Evolutionary conservation across 768 basidiomycete species (phyloP).

Genomic region (Kwoniella europaea): DNA sequence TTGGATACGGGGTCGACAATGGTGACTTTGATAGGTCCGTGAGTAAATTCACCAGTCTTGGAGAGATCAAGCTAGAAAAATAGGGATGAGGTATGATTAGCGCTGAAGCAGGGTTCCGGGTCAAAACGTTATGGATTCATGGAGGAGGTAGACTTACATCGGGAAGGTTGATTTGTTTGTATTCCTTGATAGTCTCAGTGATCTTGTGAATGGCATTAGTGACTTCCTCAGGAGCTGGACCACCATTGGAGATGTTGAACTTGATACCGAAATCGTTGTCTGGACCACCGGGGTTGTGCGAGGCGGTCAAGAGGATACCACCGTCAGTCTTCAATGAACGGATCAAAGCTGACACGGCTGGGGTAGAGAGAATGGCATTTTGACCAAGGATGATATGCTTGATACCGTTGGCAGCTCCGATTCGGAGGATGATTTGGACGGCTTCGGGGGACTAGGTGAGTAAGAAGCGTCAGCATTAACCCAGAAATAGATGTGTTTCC

Average conservation of each 20-base stretch:
- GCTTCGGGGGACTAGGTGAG: constrained; percentile 52
- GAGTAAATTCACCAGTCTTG: constrained; percentile 75
- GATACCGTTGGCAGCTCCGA: constrained; percentile 93
- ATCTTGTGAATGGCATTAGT: constrained; percentile 94
- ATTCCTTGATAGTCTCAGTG: constrained; percentile 81
- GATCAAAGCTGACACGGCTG: constrained; percentile 94
- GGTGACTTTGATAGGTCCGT: constrained; percentile 81
- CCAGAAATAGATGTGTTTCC: background rate
- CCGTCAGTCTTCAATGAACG: constrained; percentile 94
- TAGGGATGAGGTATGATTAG: background rate
- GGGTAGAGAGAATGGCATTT: constrained; percentile 90
- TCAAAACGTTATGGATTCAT: background rate
- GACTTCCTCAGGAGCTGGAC: constrained; percentile 92
- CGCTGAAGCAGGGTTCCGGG: background rate
- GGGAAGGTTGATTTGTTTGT: constrained; percentile 80
- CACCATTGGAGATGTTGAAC: constrained; percentile 97
- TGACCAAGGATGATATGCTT: constrained; percentile 89
- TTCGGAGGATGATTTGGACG: constrained; percentile 88
- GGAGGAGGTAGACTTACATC: constrained; percentile 64
- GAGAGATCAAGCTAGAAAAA: constrained; percentile 74
- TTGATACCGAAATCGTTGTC: constrained; percentile 99
- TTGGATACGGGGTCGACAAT: constrained; percentile 94
- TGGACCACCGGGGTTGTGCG: constrained; percentile 98
- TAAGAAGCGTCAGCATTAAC: too few species aligned
- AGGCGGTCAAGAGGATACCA: constrained; percentile 94